Conservation (phyloP, 345 rosid species). For the Hibiscus mutabilis region DNA sequence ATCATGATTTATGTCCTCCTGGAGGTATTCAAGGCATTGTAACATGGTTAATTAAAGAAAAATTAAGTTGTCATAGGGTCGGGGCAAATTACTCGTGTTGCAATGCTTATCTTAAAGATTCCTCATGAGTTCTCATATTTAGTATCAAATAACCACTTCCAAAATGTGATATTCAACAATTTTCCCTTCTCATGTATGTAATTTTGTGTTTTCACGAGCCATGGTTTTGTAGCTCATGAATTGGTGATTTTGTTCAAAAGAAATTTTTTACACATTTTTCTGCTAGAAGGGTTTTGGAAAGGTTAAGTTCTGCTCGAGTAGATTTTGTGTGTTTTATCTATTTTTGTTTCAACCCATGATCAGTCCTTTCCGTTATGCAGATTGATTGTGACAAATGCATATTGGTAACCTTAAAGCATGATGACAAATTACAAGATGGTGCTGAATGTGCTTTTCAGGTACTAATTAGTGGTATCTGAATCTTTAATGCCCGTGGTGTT, state of each 20-base stretch:
- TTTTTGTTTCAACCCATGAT: constrained; percentile 14
- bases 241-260: background rate
- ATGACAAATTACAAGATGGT: constrained; percentile 93
- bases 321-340: background rate
- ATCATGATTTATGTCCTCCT: background rate
- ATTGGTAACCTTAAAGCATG: constrained; percentile 90
- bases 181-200: background rate
- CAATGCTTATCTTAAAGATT: background rate
- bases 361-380: constrained; percentile 36
- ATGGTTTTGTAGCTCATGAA: background rate
- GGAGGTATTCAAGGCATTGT: background rate
- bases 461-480: constrained; percentile 3
- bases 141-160: background rate
- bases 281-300: background rate
- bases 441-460: constrained; percentile 96
- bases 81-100: background rate
- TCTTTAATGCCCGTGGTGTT: background rate
- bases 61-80: background rate
- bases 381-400: constrained; percentile 91
- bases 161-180: background rate
- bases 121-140: background rate
- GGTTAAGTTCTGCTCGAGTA: background rate
- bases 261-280: background rate
- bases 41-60: background rate
- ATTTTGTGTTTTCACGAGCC: background rate